These are phyloP conservation scores for Persicaria maculosa DNA, from an alignment of 148 eudicot genomes.

Conservation along the genomic window DNA sequence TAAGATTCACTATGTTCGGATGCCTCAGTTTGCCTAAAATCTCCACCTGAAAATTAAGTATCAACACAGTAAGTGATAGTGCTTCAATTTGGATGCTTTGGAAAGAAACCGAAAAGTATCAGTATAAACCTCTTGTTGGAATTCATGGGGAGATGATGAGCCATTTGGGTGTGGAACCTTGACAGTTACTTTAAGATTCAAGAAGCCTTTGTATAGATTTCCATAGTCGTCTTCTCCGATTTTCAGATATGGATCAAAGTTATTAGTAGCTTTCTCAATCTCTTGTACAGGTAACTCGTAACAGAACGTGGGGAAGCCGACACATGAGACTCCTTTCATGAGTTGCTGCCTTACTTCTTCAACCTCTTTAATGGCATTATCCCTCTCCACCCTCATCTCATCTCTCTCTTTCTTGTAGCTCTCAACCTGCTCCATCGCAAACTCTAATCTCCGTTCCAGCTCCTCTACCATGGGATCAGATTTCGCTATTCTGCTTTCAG, in stretches of 20 bases:
- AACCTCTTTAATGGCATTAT: constrained; percentile 29
- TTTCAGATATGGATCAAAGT: constrained; percentile 51
- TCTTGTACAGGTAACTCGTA: constrained; percentile 30
- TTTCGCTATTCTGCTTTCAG: constrained; percentile 25
- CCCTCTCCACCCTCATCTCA: constrained; percentile 53
- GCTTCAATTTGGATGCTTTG: too few relatives aligned
- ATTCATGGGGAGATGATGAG: constrained; percentile 57
- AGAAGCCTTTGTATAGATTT: constrained; percentile 45
- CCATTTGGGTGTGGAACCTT: constrained; percentile 50
- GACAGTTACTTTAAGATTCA: constrained; percentile 68
- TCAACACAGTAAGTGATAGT: too few relatives aligned
- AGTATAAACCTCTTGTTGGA: constrained; percentile 67
- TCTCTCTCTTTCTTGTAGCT: constrained; percentile 64
- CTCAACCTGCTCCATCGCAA: constrained; percentile 32
- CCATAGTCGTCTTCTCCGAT: constrained; percentile 85
- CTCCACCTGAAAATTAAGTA: constrained; percentile 40
- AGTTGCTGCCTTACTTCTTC: constrained; percentile 24
- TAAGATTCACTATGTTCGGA: too few relatives aligned
- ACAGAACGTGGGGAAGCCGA: constrained; percentile 33
- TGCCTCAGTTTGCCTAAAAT: constrained; percentile 53
- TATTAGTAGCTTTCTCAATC: constrained; percentile 37
- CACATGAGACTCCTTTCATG: constrained; percentile 31
- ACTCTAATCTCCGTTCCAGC: constrained; percentile 35
- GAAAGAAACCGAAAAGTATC: too few relatives aligned
- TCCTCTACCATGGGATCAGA: constrained; percentile 37